A percentile compares a stretch with the other conserved stretches of the same genome.
These are phyloP conservation scores for Aspergillus brunneoviolaceus DNA, from an alignment of 2,329 filamentous ascomycete genomes.

Conservation along the genomic window DNA sequence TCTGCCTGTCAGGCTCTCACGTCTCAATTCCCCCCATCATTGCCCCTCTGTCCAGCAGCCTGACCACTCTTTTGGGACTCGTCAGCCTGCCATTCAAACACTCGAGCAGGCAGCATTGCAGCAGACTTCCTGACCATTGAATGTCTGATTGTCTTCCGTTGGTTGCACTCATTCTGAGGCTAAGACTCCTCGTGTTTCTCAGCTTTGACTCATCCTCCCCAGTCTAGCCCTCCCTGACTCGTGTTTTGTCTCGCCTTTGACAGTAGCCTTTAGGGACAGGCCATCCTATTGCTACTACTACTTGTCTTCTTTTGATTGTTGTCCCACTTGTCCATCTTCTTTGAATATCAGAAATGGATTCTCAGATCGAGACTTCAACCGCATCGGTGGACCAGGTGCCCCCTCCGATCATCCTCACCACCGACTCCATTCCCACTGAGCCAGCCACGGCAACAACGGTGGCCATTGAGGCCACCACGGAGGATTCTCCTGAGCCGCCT, in stretches of 20 bases:
- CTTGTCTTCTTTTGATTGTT: neutral
- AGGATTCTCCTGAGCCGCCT: constrained; percentile 12
- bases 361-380: constrained; percentile 2
- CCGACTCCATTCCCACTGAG: constrained; percentile 8
- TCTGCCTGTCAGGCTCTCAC: constrained; percentile 13
- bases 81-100: neutral
- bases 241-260: neutral
- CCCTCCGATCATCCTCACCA: constrained; percentile 15
- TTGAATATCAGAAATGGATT: neutral
- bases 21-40: neutral
- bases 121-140: neutral
- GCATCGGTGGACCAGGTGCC: constrained; percentile 18
- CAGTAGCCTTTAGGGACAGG: neutral
- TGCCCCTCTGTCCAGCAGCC: neutral
- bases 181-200: constrained; percentile 6
- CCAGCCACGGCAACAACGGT: constrained; percentile 4
- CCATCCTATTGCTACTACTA: neutral
- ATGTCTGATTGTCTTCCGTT: neutral
- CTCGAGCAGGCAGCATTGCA: neutral
- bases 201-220: neutral
- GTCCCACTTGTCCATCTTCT: neutral
- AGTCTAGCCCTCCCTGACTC: neutral
- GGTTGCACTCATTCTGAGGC: constrained; percentile 1
- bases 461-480: constrained; percentile 7
- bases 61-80: neutral